Percentiles rank a stretch among this genome's conserved stretches.
phyloP scores from a whole-genome alignment of 768 basidiomycete genomes.

The Leucocoprinus birnbaumii region DNA sequence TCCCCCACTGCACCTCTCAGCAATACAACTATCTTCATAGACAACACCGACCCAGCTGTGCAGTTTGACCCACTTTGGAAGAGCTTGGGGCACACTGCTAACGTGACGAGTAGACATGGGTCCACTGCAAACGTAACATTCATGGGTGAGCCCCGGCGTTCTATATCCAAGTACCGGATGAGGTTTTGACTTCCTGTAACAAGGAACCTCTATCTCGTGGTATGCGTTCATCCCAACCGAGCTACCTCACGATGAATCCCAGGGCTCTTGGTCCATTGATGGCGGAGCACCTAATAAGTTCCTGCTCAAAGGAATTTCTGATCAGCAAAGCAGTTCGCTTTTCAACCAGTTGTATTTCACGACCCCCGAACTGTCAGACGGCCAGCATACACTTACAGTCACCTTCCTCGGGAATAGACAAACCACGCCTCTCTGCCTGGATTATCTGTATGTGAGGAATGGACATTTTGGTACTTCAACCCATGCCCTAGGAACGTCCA shows the following conservation, averaged over 20 bases:
- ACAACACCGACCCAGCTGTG: conserved; percentile 19
- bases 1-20: conserved; percentile 16
- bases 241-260: too few relatives aligned
- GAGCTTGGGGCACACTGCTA: conserved; percentile 17
- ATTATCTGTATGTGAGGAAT: conserved; percentile 23
- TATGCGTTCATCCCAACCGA: conserved; percentile 12
- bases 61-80: conserved; percentile 21
- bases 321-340: conserved; percentile 1
- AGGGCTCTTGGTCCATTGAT: too few relatives aligned
- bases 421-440: conserved; percentile 23
- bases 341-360: conserved; percentile 23
- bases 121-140: conserved; percentile 19
- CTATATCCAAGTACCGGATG: not conserved
- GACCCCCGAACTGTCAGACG: conserved; percentile 17
- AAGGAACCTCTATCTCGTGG: conserved; percentile 14
- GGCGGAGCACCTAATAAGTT: conserved; percentile 9
- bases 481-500: too few relatives aligned
- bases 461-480: not conserved
- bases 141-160: conserved; percentile 15
- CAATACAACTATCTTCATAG: conserved; percentile 17
- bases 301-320: conserved; percentile 17
- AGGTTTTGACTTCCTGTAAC: conserved; percentile 14
- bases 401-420: conserved; percentile 16
- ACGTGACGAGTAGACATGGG: conserved; percentile 14
- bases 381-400: conserved; percentile 21